Base-by-base conservation (phyloP, 176 grass and related monocot species). In the Chloris gayana region DNA sequence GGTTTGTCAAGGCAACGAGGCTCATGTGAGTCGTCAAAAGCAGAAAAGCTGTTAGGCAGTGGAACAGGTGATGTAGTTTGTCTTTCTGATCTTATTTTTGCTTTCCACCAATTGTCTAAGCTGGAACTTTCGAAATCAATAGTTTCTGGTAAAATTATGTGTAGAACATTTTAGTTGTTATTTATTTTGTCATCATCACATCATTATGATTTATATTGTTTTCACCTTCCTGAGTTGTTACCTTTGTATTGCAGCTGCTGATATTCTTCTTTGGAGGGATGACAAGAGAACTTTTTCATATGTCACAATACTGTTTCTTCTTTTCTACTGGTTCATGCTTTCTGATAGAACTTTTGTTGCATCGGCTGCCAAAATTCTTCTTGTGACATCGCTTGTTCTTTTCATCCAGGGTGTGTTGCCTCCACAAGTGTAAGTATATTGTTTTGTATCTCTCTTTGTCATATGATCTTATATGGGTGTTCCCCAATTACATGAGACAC, bases 201-300 rank as follows among this genome's bases (percentile, higher is more conserved):
- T 73, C 4, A 1, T 35, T 54, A 60, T 80, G 49, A 37, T 85
- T 27, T 44, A 54, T 64, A 61, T 27, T 45, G 2, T 47, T 73
- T 77, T 45, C 65, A 2, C 69, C 29, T 74, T 86, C 31, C 84
- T 71, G 56, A 84, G 72, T 84, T 77, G 10, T 57, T 79, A 51
- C 30, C 38, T 53, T 81, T 73, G 14, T 44, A 54, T 57, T 94
- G 80, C 90, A 98, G 96, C 80, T 80, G 83, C 92, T 81, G 88
- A 98, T 80, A 93, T 95, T 89, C 91, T 98, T 73, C 88, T 98
- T 30, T 98, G 92, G 96, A 93, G 92, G 81, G 96, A 98, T 86
- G 96, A 98, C 68, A 95, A 84, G 88, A 95, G 91, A 84, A 98
- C 96, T 17, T 98, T 95, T 89, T 83, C 90, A 34, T 93, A 64